Evolutionary conservation across 805 yeast species (phyloP).

Genomic region (Saccharomycopsis sp.): DNA sequence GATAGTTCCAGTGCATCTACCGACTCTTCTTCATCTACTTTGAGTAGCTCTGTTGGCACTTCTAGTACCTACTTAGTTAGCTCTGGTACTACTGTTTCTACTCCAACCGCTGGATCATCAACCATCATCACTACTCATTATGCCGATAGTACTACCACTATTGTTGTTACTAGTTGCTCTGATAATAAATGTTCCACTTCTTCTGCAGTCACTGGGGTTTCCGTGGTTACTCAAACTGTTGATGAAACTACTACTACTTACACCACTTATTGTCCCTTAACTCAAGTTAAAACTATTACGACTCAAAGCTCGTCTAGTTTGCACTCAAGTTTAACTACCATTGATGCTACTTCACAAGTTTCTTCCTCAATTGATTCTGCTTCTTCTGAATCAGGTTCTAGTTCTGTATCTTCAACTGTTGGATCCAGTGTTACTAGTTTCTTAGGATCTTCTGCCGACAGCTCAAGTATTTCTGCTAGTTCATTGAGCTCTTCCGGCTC

Average conservation of each 20-base stretch:
- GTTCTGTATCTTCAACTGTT: background rate
- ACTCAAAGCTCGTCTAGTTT: background rate
- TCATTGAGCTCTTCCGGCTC: too few relatives aligned
- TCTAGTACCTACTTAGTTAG: background rate
- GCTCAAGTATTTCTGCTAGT: too few relatives aligned
- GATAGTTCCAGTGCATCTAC: background rate
- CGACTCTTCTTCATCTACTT: background rate
- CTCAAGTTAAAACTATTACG: background rate
- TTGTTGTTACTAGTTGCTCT: conserved; percentile 13
- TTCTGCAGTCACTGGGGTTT: conserved; percentile 21
- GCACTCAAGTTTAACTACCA: background rate
- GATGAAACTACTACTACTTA: conserved; percentile 20
- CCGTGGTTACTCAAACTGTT: conserved; percentile 21
- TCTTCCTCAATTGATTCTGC: background rate
- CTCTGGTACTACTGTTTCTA: background rate
- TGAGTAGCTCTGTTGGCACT: background rate
- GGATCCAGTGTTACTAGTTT: too few relatives aligned
- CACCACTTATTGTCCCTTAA: conserved; percentile 24
- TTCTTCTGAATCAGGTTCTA: too few relatives aligned
- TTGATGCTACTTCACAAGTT: background rate
- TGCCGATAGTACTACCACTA: background rate
- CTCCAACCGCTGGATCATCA: background rate
- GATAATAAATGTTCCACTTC: background rate
- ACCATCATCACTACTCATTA: background rate
- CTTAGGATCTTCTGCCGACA: too few relatives aligned